Conservation (phyloP, 225 moss, liverwort and hornwort genomes). For the Pseudisothecium myosuroides region DNA sequence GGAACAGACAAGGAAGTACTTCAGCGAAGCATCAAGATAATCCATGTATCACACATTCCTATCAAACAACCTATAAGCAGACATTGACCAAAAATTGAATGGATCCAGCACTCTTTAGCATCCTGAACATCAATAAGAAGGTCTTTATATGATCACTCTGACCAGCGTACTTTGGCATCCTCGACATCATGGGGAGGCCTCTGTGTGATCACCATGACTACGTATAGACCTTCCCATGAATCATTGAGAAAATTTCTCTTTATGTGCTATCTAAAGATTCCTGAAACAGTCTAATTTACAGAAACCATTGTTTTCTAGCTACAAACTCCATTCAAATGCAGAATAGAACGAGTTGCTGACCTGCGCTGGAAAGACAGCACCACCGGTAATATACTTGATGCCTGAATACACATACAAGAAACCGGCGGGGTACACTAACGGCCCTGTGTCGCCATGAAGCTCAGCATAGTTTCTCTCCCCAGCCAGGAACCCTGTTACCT, state of each 20-base stretch:
- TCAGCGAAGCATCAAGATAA: background rate
- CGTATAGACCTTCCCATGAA: background rate
- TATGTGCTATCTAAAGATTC: background rate
- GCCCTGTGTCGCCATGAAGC: conserved; percentile 92
- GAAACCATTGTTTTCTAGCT: background rate
- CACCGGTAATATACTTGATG: conserved; percentile 65
- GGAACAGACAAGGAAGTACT: background rate
- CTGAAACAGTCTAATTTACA: background rate
- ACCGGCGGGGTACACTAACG: conserved; percentile 93
- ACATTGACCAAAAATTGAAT: background rate
- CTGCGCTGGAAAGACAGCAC: conserved; percentile 84
- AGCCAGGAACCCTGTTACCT: conserved; percentile 86
- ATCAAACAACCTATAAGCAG: background rate
- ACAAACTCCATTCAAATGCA: background rate
- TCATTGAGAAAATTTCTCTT: background rate
- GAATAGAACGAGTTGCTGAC: conserved; percentile 11
- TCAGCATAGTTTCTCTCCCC: conserved; percentile 92
- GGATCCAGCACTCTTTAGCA: background rate
- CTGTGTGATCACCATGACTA: background rate
- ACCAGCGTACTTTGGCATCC: background rate
- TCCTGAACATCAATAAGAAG: background rate
- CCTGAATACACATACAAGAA: conserved; percentile 89
- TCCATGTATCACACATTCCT: background rate
- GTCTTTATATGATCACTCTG: background rate
- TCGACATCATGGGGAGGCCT: background rate